Conservation (phyloP, 306 rosid species). For the Malus orientalis region DNA sequence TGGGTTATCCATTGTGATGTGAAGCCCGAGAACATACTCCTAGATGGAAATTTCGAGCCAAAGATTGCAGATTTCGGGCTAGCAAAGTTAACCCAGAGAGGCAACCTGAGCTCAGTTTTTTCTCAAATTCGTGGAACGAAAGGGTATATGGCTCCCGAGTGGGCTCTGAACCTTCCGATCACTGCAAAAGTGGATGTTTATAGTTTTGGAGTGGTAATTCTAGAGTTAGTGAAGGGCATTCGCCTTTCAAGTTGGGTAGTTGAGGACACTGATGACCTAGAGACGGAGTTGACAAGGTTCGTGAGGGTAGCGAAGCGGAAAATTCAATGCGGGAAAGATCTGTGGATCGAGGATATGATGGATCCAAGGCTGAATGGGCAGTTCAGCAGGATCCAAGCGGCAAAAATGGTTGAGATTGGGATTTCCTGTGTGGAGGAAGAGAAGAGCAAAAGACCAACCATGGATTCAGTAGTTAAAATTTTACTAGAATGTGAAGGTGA, state of each 20-base stretch:
- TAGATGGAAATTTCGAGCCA: constrained; percentile 31
- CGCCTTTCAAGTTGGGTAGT: constrained; percentile 1
- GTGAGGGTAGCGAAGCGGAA: background rate
- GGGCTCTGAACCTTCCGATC: constrained; percentile 41
- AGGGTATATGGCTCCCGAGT: constrained; percentile 62
- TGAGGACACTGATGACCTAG: constrained; percentile 3
- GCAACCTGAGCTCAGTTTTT: constrained; percentile 13
- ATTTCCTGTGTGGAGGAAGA: constrained; percentile 6
- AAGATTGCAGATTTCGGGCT: constrained; percentile 59
- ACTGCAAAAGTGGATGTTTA: constrained; percentile 54
- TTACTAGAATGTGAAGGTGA: constrained; percentile 5
- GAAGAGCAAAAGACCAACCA: constrained; percentile 1
- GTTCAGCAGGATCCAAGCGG: background rate
- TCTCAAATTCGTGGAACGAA: constrained; percentile 33
- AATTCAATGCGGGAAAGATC: background rate
- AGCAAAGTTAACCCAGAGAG: constrained; percentile 33
- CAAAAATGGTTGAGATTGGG: constrained; percentile 7
- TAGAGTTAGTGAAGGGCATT: constrained; percentile 38
- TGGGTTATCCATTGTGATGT: constrained; percentile 58
- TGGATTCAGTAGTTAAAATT: background rate
- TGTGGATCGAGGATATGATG: constrained; percentile 6
- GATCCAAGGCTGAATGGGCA: background rate
- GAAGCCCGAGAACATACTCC: constrained; percentile 55
- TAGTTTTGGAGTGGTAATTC: constrained; percentile 45
- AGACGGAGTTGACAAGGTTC: constrained; percentile 2